These are phyloP conservation scores for Arabidopsis lyrata DNA, from an alignment of 441 rosid genomes.

Conservation along the genomic window DNA sequence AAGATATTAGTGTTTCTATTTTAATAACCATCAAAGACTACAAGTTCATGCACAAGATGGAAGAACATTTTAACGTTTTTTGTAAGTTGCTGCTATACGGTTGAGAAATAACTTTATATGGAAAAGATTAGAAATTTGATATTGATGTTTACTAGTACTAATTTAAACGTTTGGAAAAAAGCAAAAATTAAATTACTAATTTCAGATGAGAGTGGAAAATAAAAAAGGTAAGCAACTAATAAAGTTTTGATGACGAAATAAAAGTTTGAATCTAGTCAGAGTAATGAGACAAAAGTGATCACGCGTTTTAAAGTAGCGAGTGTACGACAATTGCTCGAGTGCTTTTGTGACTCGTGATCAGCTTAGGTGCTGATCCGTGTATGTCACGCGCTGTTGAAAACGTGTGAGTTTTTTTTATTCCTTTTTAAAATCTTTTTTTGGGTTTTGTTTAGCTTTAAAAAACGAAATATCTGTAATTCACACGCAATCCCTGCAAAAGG, in stretches of 20 bases:
- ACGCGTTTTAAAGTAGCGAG: constrained; percentile 36
- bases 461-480: constrained; percentile 56
- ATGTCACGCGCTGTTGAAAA: constrained; percentile 10
- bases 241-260: constrained; percentile 29
- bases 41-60: neutral
- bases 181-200: neutral
- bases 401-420: constrained; percentile 26
- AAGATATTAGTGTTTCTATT: neutral
- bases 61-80: neutral
- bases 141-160: constrained; percentile 19
- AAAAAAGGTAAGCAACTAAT: constrained; percentile 22
- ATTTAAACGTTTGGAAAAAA: neutral
- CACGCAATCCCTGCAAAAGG: constrained; percentile 75
- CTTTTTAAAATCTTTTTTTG: neutral
- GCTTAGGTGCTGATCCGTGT: constrained; percentile 3
- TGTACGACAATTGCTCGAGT: constrained; percentile 21
- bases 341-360: constrained; percentile 12
- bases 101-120: constrained; percentile 25
- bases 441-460: constrained; percentile 39
- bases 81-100: constrained; percentile 11
- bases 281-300: constrained; percentile 30
- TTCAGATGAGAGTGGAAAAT: constrained; percentile 21
- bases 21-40: neutral
- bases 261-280: constrained; percentile 44
- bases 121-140: constrained; percentile 16